Percentiles rank a stretch among this genome's conserved stretches.
These are phyloP conservation scores for Petunia hybrid DNA, from an alignment of 305 asterid genomes.

Conservation along the genomic window DNA sequence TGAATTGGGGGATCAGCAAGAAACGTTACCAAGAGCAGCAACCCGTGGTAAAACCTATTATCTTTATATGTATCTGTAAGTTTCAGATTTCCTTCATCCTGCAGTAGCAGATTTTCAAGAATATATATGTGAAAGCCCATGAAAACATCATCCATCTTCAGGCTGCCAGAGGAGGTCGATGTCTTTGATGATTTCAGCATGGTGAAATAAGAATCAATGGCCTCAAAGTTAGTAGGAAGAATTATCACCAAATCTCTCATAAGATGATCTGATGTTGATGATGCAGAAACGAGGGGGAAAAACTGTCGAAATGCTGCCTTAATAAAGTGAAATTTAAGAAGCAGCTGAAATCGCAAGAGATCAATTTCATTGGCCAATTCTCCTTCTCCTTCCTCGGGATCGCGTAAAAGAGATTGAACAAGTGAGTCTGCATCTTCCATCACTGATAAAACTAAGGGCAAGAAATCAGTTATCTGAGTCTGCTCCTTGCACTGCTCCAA, in stretches of 20 bases:
- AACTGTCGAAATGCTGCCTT: neutral
- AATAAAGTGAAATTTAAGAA: neutral
- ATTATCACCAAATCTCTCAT: neutral
- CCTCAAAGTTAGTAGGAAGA: neutral
- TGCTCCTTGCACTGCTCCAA: neutral
- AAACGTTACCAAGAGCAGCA: constrained; percentile 2
- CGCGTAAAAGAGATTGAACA: neutral
- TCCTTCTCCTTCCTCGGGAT: neutral
- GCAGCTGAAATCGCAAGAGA: neutral
- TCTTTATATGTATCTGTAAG: neutral
- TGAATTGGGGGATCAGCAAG: neutral
- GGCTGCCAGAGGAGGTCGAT: neutral
- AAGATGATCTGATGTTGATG: neutral
- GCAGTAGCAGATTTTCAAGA: constrained; percentile 4
- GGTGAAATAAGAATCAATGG: neutral
- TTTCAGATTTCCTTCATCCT: neutral
- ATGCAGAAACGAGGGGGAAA: neutral
- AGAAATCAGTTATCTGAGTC: neutral
- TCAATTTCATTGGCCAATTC: neutral
- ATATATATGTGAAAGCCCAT: neutral
- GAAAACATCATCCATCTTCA: neutral
- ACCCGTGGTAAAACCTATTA: neutral
- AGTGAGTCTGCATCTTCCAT: neutral
- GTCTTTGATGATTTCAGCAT: neutral
- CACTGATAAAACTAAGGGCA: neutral